Conservation (phyloP, 192 early-diverging fungal species). For the Coemansia sp. region DNA sequence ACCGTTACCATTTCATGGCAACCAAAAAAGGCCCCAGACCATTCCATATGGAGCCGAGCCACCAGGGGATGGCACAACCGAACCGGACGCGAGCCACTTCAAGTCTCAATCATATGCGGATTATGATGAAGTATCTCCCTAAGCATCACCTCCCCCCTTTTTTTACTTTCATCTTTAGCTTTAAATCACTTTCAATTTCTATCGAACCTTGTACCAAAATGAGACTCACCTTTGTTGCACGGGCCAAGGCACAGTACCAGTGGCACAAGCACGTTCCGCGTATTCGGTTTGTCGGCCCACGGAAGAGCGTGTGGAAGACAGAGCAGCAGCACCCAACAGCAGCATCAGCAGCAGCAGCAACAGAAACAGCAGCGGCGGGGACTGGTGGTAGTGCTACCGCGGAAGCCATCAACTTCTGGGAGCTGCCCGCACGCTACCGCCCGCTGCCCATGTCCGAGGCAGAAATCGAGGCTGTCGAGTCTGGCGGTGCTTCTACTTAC, state of each 20-base stretch:
- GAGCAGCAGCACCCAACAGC: conserved; percentile 8
- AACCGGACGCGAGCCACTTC: no score
- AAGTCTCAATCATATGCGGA: no score
- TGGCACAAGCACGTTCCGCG: conserved; percentile 53
- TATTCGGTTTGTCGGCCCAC: conserved; percentile 46
- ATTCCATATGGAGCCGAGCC: no score
- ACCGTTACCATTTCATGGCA: no score
- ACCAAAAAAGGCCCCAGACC: no score
- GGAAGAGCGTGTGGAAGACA: conserved; percentile 40
- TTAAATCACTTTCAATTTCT: neutral
- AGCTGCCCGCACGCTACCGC: conserved; percentile 54
- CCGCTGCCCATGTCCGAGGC: conserved; percentile 36
- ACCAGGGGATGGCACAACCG: no score
- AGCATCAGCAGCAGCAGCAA: neutral
- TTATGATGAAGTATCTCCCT: neutral
- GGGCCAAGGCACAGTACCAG: conserved; percentile 43
- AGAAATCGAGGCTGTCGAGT: conserved; percentile 55
- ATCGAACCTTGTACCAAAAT: neutral
- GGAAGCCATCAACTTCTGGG: conserved; percentile 50
- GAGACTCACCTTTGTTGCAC: conserved; percentile 23
- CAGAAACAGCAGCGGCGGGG: neutral
- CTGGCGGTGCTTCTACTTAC: conserved; percentile 38
- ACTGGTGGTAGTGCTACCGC: neutral
- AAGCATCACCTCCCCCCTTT: no score
- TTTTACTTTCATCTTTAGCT: neutral